Base-by-base conservation (phyloP, 164 flowering plant species). In the Liriodendron chinense region DNA sequence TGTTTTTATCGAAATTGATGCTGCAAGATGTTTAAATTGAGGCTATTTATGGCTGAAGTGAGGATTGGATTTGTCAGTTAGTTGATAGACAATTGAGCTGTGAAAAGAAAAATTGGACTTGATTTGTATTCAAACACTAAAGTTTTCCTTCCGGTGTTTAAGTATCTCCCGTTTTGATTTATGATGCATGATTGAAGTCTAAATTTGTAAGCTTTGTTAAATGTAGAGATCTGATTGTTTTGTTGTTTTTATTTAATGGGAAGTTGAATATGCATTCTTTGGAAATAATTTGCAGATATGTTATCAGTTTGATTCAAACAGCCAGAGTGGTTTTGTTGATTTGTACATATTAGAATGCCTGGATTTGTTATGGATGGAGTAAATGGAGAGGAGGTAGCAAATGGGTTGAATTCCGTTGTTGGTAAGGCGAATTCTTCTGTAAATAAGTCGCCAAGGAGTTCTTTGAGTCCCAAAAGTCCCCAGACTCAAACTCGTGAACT, bases 331-430 rank as follows among this genome's bases (percentile, higher is more conserved):
- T 59, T 68, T 73, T 56, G n/a, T 72, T 75, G 50, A 48, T 79
- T 75, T 47, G 9, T 24, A 24, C n/a, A 53, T 50, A 48, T 48
- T 28, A 78, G 79, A 76, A 94, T 92, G 95, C 97, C 94, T 80
- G 95, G 94, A 68, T 72, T 92, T 75, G 85, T 83, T 34, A 74
- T 85, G 87, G 94, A 87, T 80, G 90, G 74, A 65, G 80, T 81
- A 50, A 82, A 78, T 73, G 94, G 83, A 74, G 88, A 84, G 43
- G 86, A 69, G 64, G 70, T 43, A 7, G 86, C 77, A 72, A 84
- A 74, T 73, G 88, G 85, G 77, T 23, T 73, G 72, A 81, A 76
- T 78, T 80, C 85, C 2, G 57, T 74, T 21, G 24, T 9, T 21
- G 7, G 67, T 65, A 87, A 86, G 79, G 94, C 87, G 65, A 84